Evolutionary conservation across 768 basidiomycete genomes (phyloP).

Genomic region (Amanita molliuscula): DNA sequence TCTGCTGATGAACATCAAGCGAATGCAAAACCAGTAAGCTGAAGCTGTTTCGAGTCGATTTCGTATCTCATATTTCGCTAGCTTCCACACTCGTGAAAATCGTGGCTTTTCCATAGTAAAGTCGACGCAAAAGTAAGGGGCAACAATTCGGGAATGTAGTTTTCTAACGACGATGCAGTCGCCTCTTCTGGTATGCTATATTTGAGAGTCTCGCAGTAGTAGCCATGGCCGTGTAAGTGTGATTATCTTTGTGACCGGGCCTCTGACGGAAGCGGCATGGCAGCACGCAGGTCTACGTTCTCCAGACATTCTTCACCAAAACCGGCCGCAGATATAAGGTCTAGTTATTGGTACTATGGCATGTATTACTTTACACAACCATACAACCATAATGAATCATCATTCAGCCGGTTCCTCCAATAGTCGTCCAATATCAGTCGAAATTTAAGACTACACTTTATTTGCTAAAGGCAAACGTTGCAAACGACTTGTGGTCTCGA

Average conservation of each 20-base stretch:
- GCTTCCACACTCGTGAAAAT: conserved; percentile 91
- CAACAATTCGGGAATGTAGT: neutral
- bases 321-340: conserved; percentile 87
- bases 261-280: conserved; percentile 6
- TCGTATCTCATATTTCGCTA: conserved; percentile 19
- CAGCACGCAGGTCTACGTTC: conserved; percentile 83
- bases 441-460: too few species aligned
- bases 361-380: conserved; percentile 6
- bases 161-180: conserved; percentile 29
- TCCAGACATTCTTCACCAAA: conserved; percentile 96
- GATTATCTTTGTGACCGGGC: neutral
- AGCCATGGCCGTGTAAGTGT: conserved; percentile 78
- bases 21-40: conserved; percentile 87
- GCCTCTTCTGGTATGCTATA: conserved; percentile 90
- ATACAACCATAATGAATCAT: conserved; percentile 4
- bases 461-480: too few species aligned
- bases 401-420: neutral
- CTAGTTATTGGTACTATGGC: conserved; percentile 22
- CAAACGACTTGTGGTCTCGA: too few species aligned
- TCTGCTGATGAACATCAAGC: conserved; percentile 80
- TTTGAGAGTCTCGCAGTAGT: conserved; percentile 71
- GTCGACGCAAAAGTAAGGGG: conserved; percentile 71
- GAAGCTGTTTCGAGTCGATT: neutral
- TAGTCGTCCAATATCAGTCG: too few species aligned
- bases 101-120: conserved; percentile 89